Evolutionary conservation across 1,284 basidiomycete genomes (phyloP), one percentile per base, ranked within the genome.

Genomic region (Phylloporus sp.): DNA sequence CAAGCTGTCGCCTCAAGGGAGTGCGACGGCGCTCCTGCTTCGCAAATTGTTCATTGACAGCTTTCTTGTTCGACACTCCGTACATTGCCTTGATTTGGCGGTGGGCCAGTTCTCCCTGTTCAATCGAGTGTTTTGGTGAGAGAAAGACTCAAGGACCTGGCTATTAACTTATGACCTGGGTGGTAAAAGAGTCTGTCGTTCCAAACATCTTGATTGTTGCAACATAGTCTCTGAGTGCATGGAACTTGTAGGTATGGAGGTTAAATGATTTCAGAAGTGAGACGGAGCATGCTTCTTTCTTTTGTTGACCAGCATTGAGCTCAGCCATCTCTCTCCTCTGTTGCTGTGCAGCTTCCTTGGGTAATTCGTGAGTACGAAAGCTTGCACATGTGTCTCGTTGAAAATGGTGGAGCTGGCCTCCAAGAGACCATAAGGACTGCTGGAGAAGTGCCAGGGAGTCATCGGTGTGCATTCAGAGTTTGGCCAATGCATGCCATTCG

Each of bases 171-270:
- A 68, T 32, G 10, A 67, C 32, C 20, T 64, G 59, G 7, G 47
- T 67, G 10, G 58, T 35, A 20, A 27, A 68, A 2, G 37, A 66
- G 29, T 66, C 37, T 0, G 59, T 68, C 1, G 53, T 68, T 1
- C 62, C 61, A 43, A 64, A 68, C 10, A 1, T 59, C 7, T 41
- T 59, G n/a, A 68, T 69, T 11, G 29, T 68, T 2, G 6, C 1
- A 4, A 60, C 55, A 29, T 70, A 69, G 61, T 70, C 41, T 1
- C 58, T 63, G 0, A 70, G 29, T 2, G 63, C 27, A 12, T 67
- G 63, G 32, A 70, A 53, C 35, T 67, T 71, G 49, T 66, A 70
- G 5, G 10, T 67, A 15, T 68, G 23, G 15, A 65, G 59, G 11
- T 67, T 68, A 12, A 70, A 69, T 1, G 0, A 58, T 35, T 69